A percentile compares a stretch with the other conserved stretches of the same genome.
Evolutionary conservation across 2,329 filamentous ascomycete species (phyloP).

Genomic region (Aureobasidium uvarum): DNA sequence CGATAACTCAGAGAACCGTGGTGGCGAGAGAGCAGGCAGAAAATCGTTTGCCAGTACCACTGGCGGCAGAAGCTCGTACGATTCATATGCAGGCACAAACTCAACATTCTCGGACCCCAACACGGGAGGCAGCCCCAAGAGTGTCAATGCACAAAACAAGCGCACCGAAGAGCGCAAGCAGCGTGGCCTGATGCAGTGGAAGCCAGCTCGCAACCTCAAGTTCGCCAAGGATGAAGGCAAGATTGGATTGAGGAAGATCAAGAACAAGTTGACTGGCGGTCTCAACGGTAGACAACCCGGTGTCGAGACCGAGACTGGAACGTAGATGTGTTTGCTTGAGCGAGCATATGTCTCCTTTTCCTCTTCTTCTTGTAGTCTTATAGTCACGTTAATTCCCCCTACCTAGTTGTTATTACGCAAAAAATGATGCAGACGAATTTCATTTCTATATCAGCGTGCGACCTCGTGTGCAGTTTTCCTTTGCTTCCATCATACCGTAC

Average conservation of each 20-base stretch:
- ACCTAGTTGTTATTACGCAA: not conserved
- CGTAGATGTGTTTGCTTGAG: not conserved
- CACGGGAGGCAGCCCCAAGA: conserved; percentile 44
- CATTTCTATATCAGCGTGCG: not conserved
- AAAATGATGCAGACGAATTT: conserved; percentile 19
- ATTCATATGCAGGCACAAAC: conserved; percentile 30
- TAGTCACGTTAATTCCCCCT: conserved; percentile 3
- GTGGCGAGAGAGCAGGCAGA: conserved; percentile 31
- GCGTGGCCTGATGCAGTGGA: conserved; percentile 92
- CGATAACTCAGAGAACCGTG: conserved; percentile 32
- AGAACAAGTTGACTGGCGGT: conserved; percentile 67
- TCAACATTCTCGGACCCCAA: conserved; percentile 14
- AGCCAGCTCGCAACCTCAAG: conserved; percentile 76
- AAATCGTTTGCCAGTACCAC: conserved; percentile 38
- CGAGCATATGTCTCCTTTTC: not conserved
- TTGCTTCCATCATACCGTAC: too few species aligned
- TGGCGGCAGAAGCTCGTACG: conserved; percentile 30
- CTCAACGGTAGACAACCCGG: conserved; percentile 81
- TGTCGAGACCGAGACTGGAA: conserved; percentile 64
- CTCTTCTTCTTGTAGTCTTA: not conserved
- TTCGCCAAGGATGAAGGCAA: conserved; percentile 88
- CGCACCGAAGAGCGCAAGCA: conserved; percentile 77
- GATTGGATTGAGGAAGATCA: conserved; percentile 71
- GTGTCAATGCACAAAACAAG: conserved; percentile 66
- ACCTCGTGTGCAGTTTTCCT: too few species aligned